Base-by-base conservation (phyloP, 495 filamentous ascomycete species). In the Aspergillus sclerotiicarbonarius region DNA sequence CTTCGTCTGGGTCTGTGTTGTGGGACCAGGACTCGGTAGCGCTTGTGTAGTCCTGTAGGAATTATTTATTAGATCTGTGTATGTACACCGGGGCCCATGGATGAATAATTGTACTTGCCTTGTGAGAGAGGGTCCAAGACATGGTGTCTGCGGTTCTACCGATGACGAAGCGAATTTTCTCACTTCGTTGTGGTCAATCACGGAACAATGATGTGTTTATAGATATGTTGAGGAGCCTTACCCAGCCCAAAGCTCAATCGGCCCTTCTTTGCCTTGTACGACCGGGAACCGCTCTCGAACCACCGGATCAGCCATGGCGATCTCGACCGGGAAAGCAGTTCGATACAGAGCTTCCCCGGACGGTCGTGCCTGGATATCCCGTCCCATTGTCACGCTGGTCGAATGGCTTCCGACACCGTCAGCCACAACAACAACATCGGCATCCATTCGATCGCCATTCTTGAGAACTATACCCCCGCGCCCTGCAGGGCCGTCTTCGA, bases 371-470 rank as follows among this genome's bases (percentile, higher is more conserved):
- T 47, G 54, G 3, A 51, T 35, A 5, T 61, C 56, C 21, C 56
- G 20, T 8, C 64, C 64, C 7, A 62, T 49, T 9, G 83, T 76
- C 2, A 83, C 62, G 30, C 68, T 71, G 53, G 80, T 73, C 21
- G 79, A 79, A 56, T 74, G 76, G 19, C 78, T 76, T 16, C 77
- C 75, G 9, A 83, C 68, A 12, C 76, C 82, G 65, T 84, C 82
- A 1, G 82, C 82, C 3, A 80, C 81, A 56, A 84, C 76, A 9
- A 84, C 78, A 3, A 83, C 53, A 59, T 84, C 76, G 8, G 81
- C 82, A 46, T 77, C 74, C 55, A 66, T 74, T 5, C 53, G 66
- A 41, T 72, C 66, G 25, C 78, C 80, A 31, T 77, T 62, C 37
- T 81, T 71, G 0, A 73, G 74, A 0, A 80, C 62, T 16, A 77